A percentile compares a stretch with the other conserved stretches of the same genome.
phyloP scores from a whole-genome alignment of 2,329 filamentous ascomycete genomes.

The Verticillium dahliae region DNA sequence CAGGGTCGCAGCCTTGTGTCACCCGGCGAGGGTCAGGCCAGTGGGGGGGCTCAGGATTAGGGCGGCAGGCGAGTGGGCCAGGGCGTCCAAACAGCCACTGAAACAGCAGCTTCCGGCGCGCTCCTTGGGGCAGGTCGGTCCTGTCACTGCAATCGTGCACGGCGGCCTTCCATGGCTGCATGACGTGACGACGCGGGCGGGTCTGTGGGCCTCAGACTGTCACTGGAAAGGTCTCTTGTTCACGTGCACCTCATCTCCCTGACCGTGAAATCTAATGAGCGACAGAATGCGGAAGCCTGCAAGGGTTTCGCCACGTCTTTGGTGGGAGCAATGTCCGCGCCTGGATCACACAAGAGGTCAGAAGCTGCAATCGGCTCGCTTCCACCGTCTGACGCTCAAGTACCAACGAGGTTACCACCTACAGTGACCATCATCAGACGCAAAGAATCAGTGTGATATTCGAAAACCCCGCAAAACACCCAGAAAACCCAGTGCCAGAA shows the following conservation, averaged over 20 bases:
- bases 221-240: background rate
- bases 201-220: too few species aligned
- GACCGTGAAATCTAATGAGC: background rate
- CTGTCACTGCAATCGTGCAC: background rate
- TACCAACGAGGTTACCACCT: too few species aligned
- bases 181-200: background rate
- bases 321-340: too few species aligned
- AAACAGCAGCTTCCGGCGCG: background rate
- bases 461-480: conserved; percentile 8
- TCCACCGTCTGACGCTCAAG: too few species aligned
- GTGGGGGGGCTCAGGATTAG: background rate
- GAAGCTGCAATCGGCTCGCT: too few species aligned
- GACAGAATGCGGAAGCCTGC: background rate
- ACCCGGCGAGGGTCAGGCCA: background rate
- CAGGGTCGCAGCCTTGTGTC: background rate
- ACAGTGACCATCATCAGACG: background rate
- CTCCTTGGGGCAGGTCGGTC: too few species aligned
- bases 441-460: background rate
- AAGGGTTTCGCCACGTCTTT: too few species aligned
- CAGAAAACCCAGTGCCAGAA: conserved; percentile 10
- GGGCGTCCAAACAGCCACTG: conserved; percentile 1
- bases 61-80: background rate
- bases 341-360: too few species aligned
- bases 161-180: background rate
- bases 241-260: background rate